Evolutionary conservation across 1,284 basidiomycete genomes (phyloP), one percentile per base, ranked within the genome.

Genomic region (Takashimella tepidaria): DNA sequence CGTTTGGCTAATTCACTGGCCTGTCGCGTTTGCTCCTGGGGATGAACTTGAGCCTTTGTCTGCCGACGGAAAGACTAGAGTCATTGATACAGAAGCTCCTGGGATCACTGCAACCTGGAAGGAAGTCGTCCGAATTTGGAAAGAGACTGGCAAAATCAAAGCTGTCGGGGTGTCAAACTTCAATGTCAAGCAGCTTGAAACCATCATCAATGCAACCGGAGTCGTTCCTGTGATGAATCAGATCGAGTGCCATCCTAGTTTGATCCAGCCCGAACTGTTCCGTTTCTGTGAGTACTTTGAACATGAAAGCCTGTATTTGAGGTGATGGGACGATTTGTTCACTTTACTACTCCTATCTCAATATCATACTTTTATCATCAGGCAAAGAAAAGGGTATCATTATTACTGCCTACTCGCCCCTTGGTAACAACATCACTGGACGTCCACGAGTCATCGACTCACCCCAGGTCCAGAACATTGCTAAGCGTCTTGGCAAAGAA

Each of bases 1-100:
- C 70, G 79, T 90, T 23, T 91, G 88, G 68, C 78, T 91, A 46
- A 79, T 93, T 56, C 90, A 93, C 78, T 95, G 90, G 90, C 90
- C 91, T 1, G 83, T 89, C 37, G 81, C 87, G 0, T 88, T 92
- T 73, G 74, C 71, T 20, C 79, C 83, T 1, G 86, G 84, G 16
- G 78, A 81, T 48, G 83, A 80, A 22, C 76, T 87, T 44, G 73
- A 79, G 62, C 87, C 86, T 2, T 45, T 26, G 21, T 49, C 46
- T 27, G 27, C 20, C 25, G 53, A 54, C 19, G 42, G 44, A 22
- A 46, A 45, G n/a, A n/a, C 45, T 5, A 21, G 44, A 21, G 44
- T 24, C 21, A 60, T 74, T 37, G 66, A 72, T 54, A 51, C 26
- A 11, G 62, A 66, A 1, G 62, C 55, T 8, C 64, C 67, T 5